phyloP scores from a whole-genome alignment of 2,329 filamentous ascomycete genomes.

The Pseudogymnoascus sp. region DNA sequence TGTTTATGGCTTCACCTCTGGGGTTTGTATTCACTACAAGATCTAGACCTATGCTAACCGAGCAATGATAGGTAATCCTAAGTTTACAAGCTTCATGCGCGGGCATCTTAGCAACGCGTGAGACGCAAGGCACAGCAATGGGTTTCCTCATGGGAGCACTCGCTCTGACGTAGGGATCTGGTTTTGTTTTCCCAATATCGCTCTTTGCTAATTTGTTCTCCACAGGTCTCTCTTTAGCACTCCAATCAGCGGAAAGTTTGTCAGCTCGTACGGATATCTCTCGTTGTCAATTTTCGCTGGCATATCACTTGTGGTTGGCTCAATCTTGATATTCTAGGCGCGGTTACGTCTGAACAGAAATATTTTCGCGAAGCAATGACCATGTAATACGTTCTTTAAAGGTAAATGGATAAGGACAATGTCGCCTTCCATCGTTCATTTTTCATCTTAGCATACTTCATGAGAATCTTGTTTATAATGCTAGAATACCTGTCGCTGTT shows the following conservation, averaged over 20 bases:
- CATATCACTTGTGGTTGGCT: conserved; percentile 19
- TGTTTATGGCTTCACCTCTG: conserved; percentile 19
- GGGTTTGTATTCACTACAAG: conserved; percentile 11
- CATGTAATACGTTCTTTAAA: not conserved
- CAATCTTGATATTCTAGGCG: conserved; percentile 14
- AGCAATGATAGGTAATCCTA: conserved; percentile 17
- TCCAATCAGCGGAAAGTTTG: conserved; percentile 21
- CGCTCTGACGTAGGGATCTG: conserved; percentile 17
- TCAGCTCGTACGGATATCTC: conserved; percentile 17
- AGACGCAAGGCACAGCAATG: conserved; percentile 20
- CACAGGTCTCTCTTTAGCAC: conserved; percentile 19
- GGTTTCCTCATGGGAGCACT: conserved; percentile 19
- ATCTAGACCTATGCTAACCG: not conserved
- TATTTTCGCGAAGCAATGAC: conserved; percentile 14
- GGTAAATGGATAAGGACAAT: not conserved
- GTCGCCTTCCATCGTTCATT: not conserved
- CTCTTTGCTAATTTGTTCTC: not conserved
- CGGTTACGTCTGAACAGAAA: conserved; percentile 14
- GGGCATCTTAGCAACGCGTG: conserved; percentile 14
- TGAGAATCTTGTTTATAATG: not conserved
- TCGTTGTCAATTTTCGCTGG: conserved; percentile 22
- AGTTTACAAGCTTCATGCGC: conserved; percentile 22
- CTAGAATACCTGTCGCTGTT: not conserved
- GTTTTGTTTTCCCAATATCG: not conserved
- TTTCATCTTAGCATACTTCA: not conserved